Base-by-base conservation (phyloP, 2,329 filamentous ascomycete genomes). In the Hypocrella siamensis region DNA sequence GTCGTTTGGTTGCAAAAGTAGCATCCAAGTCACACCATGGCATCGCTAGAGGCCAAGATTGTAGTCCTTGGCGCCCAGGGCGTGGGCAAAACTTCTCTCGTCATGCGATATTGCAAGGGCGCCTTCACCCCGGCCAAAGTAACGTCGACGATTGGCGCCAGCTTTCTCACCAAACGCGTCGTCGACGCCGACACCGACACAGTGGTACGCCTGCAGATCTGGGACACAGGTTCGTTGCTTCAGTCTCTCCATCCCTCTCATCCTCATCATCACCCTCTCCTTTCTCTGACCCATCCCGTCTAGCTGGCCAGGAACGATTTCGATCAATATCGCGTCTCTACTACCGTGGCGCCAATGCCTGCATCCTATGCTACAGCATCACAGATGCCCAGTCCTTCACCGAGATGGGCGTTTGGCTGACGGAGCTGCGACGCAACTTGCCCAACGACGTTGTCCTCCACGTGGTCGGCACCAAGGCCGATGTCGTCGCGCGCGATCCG, bases 291-390 rank as follows among this genome's bases (percentile, higher is more conserved):
- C 8, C 21, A 8, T 24, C 15, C 7, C n/a, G n/a, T 12, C 12
- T 14, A 64, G 75, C 88, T 35, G 88, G 88, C 38, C 88, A 98
- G 51, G 88, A 98, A 61, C 75, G 88, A 35, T 98, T 96, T 54
- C 75, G 88, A 45, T 86, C 80, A 39, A 96, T 98, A 47, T 92
- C 84, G 8, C 79, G 86, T 35, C 73, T 98, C 33, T 96, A 96
- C 64, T 98, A 98, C 59, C 79, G 88, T 48, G 86, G 86, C 50
- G 88, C 88, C 39, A 88, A 93, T 50, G 86, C 86, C 36, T 90
- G 83, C 46, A 83, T 94, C 37, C 70, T 94, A 29, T 93, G 86
- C 66, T 94, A 94, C 62, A 82, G 82, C 60, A 92, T 94, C 52
- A 93, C 85, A 38, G 79, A 86, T 53, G 76, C 79, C 38, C 61